Evolutionary conservation across 2,329 filamentous ascomycete genomes (phyloP).

Genomic region (Fusarium scirpi): DNA sequence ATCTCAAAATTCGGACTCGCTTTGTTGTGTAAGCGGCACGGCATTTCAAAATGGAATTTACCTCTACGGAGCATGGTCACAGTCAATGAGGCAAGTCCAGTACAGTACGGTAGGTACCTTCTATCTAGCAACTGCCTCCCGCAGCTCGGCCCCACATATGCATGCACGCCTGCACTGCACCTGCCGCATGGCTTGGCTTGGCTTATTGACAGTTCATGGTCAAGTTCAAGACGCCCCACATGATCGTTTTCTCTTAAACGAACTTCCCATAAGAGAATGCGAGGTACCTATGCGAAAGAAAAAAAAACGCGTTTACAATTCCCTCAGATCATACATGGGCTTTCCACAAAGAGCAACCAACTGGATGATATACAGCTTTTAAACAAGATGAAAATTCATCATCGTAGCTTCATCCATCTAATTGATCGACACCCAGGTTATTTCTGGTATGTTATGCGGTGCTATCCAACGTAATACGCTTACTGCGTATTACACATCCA

Average conservation of each 20-base stretch:
- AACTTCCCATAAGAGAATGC: constrained; percentile 10
- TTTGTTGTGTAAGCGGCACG: background rate
- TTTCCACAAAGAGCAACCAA: background rate
- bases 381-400: background rate
- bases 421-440: constrained; percentile 17
- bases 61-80: background rate
- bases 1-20: constrained; percentile 1
- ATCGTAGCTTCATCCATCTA: background rate
- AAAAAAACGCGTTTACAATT: constrained; percentile 12
- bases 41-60: constrained; percentile 24
- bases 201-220: background rate
- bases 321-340: background rate
- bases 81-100: background rate
- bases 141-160: constrained; percentile 37
- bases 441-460: background rate
- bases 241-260: background rate
- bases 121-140: constrained; percentile 6
- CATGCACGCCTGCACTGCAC: constrained; percentile 5
- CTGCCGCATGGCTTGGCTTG: constrained; percentile 25
- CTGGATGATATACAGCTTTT: no score
- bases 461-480: constrained; percentile 22
- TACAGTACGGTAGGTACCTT: background rate
- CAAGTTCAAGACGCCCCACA: background rate
- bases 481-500: background rate
- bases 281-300: constrained; percentile 33